Percentiles rank a stretch among this genome's conserved stretches.
These are phyloP conservation scores for Trichophyton equinum DNA, from an alignment of 2,329 filamentous ascomycete genomes.

Conservation along the genomic window DNA sequence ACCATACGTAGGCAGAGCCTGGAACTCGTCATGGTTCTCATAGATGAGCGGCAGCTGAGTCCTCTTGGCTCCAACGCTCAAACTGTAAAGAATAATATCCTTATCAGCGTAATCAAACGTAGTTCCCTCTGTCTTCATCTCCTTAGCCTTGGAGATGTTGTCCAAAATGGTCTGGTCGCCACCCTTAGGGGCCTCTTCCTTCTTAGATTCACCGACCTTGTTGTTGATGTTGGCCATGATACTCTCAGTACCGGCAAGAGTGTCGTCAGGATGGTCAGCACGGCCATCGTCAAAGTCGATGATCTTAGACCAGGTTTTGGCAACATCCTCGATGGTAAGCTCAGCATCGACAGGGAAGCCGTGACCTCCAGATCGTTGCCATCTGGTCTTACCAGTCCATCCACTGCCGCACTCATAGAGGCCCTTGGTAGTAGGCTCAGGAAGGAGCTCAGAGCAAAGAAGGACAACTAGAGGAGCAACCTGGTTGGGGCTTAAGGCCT, in stretches of 20 bases:
- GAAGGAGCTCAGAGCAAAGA: slow-evolving; percentile 76
- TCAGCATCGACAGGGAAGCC: slow-evolving; percentile 80
- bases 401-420: slow-evolving; percentile 92
- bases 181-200: slow-evolving; percentile 16
- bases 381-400: slow-evolving; percentile 83
- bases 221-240: slow-evolving; percentile 80
- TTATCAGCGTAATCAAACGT: slow-evolving; percentile 74
- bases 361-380: slow-evolving; percentile 82
- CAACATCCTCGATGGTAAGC: slow-evolving; percentile 73
- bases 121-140: slow-evolving; percentile 57
- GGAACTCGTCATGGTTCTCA: slow-evolving; percentile 84
- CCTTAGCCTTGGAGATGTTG: slow-evolving; percentile 64
- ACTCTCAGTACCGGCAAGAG: slow-evolving; percentile 63
- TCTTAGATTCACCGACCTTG: slow-evolving; percentile 45
- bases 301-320: slow-evolving; percentile 64
- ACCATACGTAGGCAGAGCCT: slow-evolving; percentile 86
- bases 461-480: slow-evolving; percentile 86
- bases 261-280: slow-evolving; percentile 72
- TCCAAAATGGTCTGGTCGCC: slow-evolving; percentile 55
- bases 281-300: slow-evolving; percentile 77
- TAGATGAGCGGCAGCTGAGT: slow-evolving; percentile 79
- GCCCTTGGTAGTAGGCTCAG: slow-evolving; percentile 67
- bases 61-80: slow-evolving; percentile 83
- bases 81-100: slow-evolving; percentile 89
- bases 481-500: slow-evolving; percentile 98